A percentile compares a stretch with the other conserved stretches of the same genome.
These are phyloP conservation scores for Ganoderma sinense DNA, from an alignment of 1,284 basidiomycete species.

Conservation along the genomic window DNA sequence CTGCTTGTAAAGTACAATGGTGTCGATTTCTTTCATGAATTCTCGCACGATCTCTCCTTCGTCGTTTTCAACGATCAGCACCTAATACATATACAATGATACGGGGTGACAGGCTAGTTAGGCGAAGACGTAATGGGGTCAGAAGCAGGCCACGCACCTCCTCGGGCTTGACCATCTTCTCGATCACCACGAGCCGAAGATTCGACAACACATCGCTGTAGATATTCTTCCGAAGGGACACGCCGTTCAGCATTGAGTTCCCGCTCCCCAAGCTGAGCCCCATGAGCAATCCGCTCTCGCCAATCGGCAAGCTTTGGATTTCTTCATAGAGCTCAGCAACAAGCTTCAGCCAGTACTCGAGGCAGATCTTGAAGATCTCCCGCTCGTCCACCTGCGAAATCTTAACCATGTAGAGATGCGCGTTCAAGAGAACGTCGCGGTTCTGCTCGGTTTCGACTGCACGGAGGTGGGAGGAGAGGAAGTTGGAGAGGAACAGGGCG, in stretches of 20 bases:
- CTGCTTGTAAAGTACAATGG: slow-evolving; percentile 98
- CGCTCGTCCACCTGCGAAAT: slow-evolving; percentile 98
- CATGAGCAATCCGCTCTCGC: slow-evolving; percentile 94
- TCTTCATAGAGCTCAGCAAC: slow-evolving; percentile 99
- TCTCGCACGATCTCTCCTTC: slow-evolving; percentile 99
- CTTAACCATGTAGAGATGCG: slow-evolving; percentile 99
- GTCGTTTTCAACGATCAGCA: slow-evolving; percentile 98
- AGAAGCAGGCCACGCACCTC: slow-evolving; percentile 67
- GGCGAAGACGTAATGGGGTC: background rate
- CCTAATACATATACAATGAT: slow-evolving; percentile 54
- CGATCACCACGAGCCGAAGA: slow-evolving; percentile 95
- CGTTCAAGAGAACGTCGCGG: slow-evolving; percentile 94
- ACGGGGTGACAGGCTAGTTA: background rate
- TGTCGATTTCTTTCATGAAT: slow-evolving; percentile 99
- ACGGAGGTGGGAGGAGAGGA: slow-evolving; percentile 91
- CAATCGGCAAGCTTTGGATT: slow-evolving; percentile 91
- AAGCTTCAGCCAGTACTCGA: slow-evolving; percentile 99
- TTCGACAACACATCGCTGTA: slow-evolving; percentile 96
- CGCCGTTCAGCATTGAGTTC: slow-evolving; percentile 74
- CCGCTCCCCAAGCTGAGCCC: slow-evolving; percentile 86
- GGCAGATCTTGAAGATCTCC: slow-evolving; percentile 99
- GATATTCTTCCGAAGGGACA: slow-evolving; percentile 91
- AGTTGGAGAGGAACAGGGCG: slow-evolving; percentile 96
- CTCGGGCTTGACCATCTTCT: slow-evolving; percentile 99
- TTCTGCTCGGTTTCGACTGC: slow-evolving; percentile 93